A percentile compares a stretch with the other conserved stretches of the same genome.
Evolutionary conservation across 768 basidiomycete genomes (phyloP).

Genomic region (Hygrophorus russula): DNA sequence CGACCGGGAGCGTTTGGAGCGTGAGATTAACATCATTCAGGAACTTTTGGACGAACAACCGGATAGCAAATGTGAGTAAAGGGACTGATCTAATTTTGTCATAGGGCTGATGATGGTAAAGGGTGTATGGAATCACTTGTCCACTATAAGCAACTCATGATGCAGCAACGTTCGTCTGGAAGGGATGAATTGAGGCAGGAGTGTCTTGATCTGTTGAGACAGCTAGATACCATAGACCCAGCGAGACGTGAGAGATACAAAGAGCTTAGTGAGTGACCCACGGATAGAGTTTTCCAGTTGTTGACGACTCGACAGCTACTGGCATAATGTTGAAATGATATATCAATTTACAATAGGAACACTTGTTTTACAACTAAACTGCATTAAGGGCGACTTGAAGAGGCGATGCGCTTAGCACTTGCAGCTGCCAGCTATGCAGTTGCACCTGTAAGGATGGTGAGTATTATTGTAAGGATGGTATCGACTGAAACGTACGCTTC

Average conservation of each 20-base stretch:
- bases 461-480: background rate
- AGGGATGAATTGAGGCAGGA: conserved; percentile 29
- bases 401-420: conserved; percentile 45
- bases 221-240: conserved; percentile 55
- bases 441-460: conserved; percentile 30
- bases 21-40: conserved; percentile 71
- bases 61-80: conserved; percentile 75
- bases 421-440: conserved; percentile 51
- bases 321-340: no score
- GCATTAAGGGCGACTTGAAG: no score
- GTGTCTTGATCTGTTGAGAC: conserved; percentile 39
- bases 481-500: conserved; percentile 23
- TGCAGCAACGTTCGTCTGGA: conserved; percentile 29
- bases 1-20: conserved; percentile 41
- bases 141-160: conserved; percentile 65
- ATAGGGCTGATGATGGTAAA: conserved; percentile 17
- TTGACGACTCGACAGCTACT: background rate
- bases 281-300: background rate
- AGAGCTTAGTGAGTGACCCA: conserved; percentile 45
- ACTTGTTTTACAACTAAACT: no score
- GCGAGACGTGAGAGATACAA: conserved; percentile 56
- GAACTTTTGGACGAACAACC: conserved; percentile 84
- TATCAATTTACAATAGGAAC: no score
- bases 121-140: conserved; percentile 95
- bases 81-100: background rate